Conservation (phyloP, 371 early-diverging fungal genomes). For the Funneliformis caledonium region DNA sequence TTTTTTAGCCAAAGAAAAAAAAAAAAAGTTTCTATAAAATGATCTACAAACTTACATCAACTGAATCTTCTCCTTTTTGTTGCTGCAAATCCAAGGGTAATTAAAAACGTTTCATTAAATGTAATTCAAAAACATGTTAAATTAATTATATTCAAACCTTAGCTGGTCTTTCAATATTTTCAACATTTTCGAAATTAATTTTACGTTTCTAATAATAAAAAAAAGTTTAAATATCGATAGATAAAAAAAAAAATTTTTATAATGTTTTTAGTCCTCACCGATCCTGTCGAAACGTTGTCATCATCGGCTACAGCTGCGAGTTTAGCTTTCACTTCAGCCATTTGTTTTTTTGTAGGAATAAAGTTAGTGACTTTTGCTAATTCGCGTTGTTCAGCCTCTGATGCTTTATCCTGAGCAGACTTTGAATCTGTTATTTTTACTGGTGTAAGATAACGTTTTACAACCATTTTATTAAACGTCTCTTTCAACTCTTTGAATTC, state of each 20-base stretch:
- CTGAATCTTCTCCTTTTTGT: constrained; percentile 14
- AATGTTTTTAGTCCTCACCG: not conserved
- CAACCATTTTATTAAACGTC: constrained; percentile 2
- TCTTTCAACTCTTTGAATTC: not conserved
- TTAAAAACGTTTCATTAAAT: not conserved
- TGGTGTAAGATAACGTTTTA: not conserved
- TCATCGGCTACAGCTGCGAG: not conserved
- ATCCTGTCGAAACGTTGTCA: constrained; percentile 9
- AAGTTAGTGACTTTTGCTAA: constrained; percentile 13
- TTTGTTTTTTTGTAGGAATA: constrained; percentile 34
- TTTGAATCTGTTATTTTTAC: constrained; percentile 7
- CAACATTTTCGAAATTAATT: constrained; percentile 6
- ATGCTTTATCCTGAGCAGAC: constrained; percentile 27
- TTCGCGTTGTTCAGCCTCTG: constrained; percentile 9
- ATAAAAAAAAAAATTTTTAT: no score
- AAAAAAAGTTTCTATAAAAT: constrained; percentile 31
- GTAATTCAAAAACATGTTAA: not conserved
- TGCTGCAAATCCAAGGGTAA: not conserved
- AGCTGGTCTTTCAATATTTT: not conserved
- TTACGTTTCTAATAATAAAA: constrained; percentile 3
- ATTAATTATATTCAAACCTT: not conserved
- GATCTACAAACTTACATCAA: constrained; percentile 12
- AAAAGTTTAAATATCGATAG: no score
- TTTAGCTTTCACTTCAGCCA: constrained; percentile 31
- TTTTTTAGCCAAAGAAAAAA: constrained; percentile 11